Evolutionary conservation across 2,329 filamentous ascomycete species (phyloP).

Genomic region (Tolypocladium guangdongense): DNA sequence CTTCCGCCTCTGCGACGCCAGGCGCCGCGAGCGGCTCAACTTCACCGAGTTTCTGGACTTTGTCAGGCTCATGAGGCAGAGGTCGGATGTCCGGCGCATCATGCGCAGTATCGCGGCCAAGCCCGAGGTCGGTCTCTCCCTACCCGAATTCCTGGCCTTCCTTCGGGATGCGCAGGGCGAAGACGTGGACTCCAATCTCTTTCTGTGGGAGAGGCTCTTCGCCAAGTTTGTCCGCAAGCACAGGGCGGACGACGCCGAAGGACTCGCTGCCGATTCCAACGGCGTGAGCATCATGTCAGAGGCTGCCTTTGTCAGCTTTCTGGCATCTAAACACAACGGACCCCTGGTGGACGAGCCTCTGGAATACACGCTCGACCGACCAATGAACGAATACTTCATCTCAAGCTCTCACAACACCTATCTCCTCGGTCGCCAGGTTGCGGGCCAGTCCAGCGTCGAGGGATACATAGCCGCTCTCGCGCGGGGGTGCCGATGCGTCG

Average conservation of each 20-base stretch:
- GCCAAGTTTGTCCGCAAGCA: constrained; percentile 54
- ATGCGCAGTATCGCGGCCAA: constrained; percentile 53
- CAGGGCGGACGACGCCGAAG: constrained; percentile 32
- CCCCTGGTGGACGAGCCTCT: constrained; percentile 51
- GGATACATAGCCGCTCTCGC: constrained; percentile 85
- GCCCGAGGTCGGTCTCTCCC: constrained; percentile 53
- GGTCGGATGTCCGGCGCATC: constrained; percentile 68
- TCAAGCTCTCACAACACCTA: constrained; percentile 99
- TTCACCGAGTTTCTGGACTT: constrained; percentile 78
- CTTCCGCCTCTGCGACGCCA: constrained; percentile 63
- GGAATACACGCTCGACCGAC: constrained; percentile 60
- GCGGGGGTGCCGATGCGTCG: constrained; percentile 85
- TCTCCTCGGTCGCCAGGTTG: constrained; percentile 80
- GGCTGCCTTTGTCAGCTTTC: constrained; percentile 64
- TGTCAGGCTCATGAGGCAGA: constrained; percentile 69
- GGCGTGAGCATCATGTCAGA: constrained; percentile 56
- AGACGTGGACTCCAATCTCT: constrained; percentile 54
- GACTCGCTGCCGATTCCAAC: constrained; percentile 31
- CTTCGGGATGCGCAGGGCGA: constrained; percentile 64
- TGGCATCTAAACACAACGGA: constrained; percentile 64
- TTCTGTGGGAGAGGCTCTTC: constrained; percentile 64
- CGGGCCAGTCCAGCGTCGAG: constrained; percentile 83
- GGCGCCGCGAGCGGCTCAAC: constrained; percentile 54
- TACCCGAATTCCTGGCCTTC: constrained; percentile 66
- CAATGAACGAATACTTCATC: constrained; percentile 94